Conservation (phyloP, 345 rosid genomes). For the Salix exigua region DNA sequence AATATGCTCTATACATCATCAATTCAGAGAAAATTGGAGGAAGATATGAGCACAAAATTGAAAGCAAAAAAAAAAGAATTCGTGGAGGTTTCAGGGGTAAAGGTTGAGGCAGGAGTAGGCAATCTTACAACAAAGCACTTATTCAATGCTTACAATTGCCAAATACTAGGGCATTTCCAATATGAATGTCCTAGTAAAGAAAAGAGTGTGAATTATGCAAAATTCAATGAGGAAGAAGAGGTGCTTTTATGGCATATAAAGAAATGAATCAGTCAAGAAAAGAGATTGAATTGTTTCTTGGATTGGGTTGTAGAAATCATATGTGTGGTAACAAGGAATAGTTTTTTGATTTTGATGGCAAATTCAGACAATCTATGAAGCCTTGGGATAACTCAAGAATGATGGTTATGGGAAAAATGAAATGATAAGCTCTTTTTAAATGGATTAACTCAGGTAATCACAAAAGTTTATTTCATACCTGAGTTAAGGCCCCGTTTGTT, state of each 20-base stretch:
- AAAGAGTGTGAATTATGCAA: neutral
- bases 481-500: too few relatives aligned
- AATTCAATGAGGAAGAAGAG: neutral
- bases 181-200: neutral
- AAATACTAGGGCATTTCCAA: neutral
- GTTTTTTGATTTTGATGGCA: constrained; percentile 1
- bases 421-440: neutral
- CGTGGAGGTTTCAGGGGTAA: neutral
- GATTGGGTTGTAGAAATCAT: neutral
- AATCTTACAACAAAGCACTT: neutral
- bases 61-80: neutral
- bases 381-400: neutral
- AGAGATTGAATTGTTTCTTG: neutral
- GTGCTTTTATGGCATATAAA: neutral
- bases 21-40: neutral
- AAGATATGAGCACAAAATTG: too few relatives aligned
- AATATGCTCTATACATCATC: neutral
- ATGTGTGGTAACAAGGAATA: constrained; percentile 2
- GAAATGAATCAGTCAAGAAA: neutral
- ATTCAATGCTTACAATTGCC: neutral
- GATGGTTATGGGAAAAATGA: neutral
- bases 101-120: neutral
- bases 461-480: neutral
- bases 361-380: neutral
- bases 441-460: neutral